Evolutionary conservation across 2,329 filamentous ascomycete species (phyloP).

Genomic region (Cladosporium halotolerans): DNA sequence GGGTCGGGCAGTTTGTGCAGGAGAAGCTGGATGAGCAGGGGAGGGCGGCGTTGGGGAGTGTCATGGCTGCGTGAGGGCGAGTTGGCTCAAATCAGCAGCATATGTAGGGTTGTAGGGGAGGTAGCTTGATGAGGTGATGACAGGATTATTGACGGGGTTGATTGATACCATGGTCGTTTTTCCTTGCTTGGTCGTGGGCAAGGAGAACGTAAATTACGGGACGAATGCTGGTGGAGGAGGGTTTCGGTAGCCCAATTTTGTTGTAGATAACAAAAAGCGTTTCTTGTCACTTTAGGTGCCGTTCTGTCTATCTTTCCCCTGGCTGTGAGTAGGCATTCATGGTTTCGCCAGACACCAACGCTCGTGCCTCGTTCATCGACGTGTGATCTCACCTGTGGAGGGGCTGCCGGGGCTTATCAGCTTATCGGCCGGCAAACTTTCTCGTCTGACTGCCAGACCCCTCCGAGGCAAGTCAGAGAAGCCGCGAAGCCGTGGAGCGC

Average conservation of each 20-base stretch:
- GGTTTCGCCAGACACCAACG: too few relatives aligned
- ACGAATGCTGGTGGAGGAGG: background rate
- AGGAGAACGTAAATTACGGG: background rate
- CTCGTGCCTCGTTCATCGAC: too few relatives aligned
- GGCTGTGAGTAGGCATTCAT: too few relatives aligned
- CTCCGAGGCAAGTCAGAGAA: background rate
- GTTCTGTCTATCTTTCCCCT: too few relatives aligned
- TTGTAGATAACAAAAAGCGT: background rate
- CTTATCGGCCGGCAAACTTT: background rate
- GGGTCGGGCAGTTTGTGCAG: constrained; percentile 63
- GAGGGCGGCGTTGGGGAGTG: constrained; percentile 34
- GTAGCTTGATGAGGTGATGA: background rate
- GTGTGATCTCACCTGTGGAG: too few relatives aligned
- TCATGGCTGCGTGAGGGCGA: constrained; percentile 27
- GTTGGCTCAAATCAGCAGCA: too few relatives aligned
- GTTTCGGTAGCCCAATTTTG: background rate
- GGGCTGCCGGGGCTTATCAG: background rate
- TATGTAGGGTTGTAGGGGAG: background rate
- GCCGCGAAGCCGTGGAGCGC: background rate
- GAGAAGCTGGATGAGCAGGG: constrained; percentile 54
- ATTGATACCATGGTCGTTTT: constrained; percentile 7
- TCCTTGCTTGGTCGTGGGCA: background rate
- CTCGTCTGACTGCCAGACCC: background rate
- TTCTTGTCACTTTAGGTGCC: too few relatives aligned
- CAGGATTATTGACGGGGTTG: background rate